Percentiles rank a stretch among this genome's conserved stretches.
These are phyloP conservation scores for Bjerkandera adusta DNA, from an alignment of 1,284 basidiomycete genomes.

Conservation along the genomic window DNA sequence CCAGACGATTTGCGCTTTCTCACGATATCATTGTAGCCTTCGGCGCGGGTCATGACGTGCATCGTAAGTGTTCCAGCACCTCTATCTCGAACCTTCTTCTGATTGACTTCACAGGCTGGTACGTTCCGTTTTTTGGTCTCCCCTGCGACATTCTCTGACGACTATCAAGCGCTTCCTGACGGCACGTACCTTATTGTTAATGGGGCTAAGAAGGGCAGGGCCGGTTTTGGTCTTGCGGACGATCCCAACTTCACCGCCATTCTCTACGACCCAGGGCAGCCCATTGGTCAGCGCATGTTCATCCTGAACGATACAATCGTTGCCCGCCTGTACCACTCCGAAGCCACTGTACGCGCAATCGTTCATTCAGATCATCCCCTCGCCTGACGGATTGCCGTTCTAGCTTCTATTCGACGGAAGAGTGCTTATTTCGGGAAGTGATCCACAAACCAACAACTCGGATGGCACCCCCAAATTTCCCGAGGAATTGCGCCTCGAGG, in stretches of 20 bases:
- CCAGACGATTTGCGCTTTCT: not conserved
- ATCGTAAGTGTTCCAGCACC: too few species aligned
- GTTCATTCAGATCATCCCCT: not conserved
- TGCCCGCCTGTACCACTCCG: constrained; percentile 81
- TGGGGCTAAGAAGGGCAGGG: constrained; percentile 63
- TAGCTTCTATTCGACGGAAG: constrained; percentile 64
- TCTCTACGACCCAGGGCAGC: constrained; percentile 64
- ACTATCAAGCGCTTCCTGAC: constrained; percentile 52
- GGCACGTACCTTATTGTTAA: constrained; percentile 76
- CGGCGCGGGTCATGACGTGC: constrained; percentile 71
- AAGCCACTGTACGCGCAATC: constrained; percentile 41
- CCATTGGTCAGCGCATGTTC: constrained; percentile 61
- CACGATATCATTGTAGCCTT: constrained; percentile 45
- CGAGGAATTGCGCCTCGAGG: constrained; percentile 76
- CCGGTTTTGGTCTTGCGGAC: constrained; percentile 68
- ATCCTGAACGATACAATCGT: constrained; percentile 71
- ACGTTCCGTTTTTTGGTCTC: constrained; percentile 1
- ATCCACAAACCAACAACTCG: constrained; percentile 52
- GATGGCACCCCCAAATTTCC: constrained; percentile 41
- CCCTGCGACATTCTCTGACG: not conserved
- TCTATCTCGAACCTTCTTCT: not conserved
- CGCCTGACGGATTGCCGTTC: constrained; percentile 13
- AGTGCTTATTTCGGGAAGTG: constrained; percentile 72
- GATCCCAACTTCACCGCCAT: constrained; percentile 65
- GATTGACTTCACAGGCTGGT: constrained; percentile 23